Evolutionary conservation across 768 basidiomycete genomes (phyloP).

Genomic region (Kwoniella newhampshirensis): DNA sequence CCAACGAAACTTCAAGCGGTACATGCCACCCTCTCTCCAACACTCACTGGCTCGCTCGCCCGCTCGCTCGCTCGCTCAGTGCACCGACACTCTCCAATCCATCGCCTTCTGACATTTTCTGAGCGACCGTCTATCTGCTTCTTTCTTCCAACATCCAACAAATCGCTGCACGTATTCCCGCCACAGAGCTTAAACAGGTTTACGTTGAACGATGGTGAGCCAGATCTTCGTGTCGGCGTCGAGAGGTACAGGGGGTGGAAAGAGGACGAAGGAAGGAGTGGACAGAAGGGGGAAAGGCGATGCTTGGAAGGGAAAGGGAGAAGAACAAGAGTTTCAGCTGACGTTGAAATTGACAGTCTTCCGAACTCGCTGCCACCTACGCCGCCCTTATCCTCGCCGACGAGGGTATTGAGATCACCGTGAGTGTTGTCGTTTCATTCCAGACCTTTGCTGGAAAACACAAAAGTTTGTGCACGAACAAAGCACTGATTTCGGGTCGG

Average conservation of each 20-base stretch:
- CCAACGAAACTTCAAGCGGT: neutral
- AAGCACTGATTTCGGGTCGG: too few relatives aligned
- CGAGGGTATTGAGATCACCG: slow-evolving; percentile 95
- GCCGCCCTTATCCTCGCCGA: slow-evolving; percentile 98
- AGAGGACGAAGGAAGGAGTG: too few relatives aligned
- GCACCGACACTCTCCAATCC: neutral
- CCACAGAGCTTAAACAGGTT: slow-evolving; percentile 37
- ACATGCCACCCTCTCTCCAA: neutral
- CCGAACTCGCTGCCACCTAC: slow-evolving; percentile 90
- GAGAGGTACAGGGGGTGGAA: neutral
- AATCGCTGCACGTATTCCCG: slow-evolving; percentile 28
- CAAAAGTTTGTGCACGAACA: too few relatives aligned
- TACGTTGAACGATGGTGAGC: slow-evolving; percentile 41
- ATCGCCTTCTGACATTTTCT: neutral
- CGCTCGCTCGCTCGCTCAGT: neutral
- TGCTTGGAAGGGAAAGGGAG: neutral
- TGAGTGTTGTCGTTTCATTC: slow-evolving; percentile 56
- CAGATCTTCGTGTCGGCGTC: neutral
- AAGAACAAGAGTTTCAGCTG: too few relatives aligned
- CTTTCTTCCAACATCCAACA: slow-evolving; percentile 14
- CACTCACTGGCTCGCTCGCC: neutral
- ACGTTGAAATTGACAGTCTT: slow-evolving; percentile 38
- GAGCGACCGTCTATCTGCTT: slow-evolving; percentile 7
- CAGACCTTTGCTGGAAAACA: too few relatives aligned
- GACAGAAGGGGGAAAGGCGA: neutral